A percentile compares a stretch with the other conserved stretches of the same genome.
Conservation (phyloP, 495 filamentous ascomycete genomes). For the Pyrenopolyporus hunteri region DNA sequence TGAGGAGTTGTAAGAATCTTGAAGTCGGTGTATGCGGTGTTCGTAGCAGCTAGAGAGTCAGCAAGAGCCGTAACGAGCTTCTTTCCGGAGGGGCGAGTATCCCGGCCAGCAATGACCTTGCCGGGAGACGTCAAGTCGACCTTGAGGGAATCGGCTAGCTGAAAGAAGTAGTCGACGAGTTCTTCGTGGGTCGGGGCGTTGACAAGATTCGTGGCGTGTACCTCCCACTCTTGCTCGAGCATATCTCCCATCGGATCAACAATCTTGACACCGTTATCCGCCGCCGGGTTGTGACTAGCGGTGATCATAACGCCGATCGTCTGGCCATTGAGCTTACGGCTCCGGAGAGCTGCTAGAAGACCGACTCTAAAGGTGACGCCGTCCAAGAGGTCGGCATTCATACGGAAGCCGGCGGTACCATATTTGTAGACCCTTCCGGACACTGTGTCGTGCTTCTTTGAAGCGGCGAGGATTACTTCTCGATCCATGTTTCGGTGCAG, state of each 20-base stretch:
- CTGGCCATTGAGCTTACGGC: constrained; percentile 83
- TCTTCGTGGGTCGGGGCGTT: constrained; percentile 78
- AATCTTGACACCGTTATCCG: constrained; percentile 98
- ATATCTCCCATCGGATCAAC: constrained; percentile 98
- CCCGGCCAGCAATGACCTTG: constrained; percentile 86
- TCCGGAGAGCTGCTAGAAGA: constrained; percentile 87
- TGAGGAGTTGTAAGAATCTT: constrained; percentile 93
- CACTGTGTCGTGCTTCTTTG: constrained; percentile 70
- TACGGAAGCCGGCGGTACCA: constrained; percentile 85
- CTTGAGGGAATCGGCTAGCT: constrained; percentile 72
- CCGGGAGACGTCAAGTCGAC: constrained; percentile 73
- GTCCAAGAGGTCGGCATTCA: constrained; percentile 73
- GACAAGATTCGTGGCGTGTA: constrained; percentile 81
- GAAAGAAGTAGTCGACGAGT: constrained; percentile 74
- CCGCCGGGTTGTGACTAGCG: constrained; percentile 94
- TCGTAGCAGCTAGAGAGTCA: constrained; percentile 76
- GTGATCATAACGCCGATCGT: constrained; percentile 99
- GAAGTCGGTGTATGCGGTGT: constrained; percentile 76
- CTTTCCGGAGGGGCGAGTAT: constrained; percentile 91
- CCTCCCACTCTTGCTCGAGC: constrained; percentile 94
- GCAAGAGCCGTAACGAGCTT: constrained; percentile 77
- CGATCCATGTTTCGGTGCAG: constrained; percentile 34
- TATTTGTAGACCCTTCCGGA: constrained; percentile 80
- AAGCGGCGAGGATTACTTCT: constrained; percentile 61
- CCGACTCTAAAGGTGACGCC: constrained; percentile 91